Base-by-base conservation (phyloP, 2,329 filamentous ascomycete species). In the Fusarium fracticaudum region DNA sequence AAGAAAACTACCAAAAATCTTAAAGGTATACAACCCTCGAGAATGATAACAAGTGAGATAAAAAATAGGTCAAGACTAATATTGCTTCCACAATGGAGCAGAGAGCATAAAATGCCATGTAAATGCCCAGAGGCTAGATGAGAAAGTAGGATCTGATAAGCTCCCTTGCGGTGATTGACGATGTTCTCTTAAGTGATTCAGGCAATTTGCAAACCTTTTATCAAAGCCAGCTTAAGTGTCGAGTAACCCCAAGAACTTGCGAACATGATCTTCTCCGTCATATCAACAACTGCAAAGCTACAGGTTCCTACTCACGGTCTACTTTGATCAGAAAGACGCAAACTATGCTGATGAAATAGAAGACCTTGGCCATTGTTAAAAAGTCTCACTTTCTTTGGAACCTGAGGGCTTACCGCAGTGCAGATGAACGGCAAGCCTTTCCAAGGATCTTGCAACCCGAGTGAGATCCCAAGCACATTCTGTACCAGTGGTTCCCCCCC, bases 271-370 rank as follows among this genome's bases (percentile, higher is more conserved):
- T 14, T 51, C 31, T 33, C 0, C 17, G 17, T 7, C 8, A 14
- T 20, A n/a, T 50, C 29, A 11, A 18, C 10, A 17, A 3, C 13
- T 33, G 20, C 15, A 9, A 50, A 18, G 8, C 1, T 33, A 1
- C 31, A 1, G 9, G 24, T 14, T 22, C 9, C 18, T 26, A 8
- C 9, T 26, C 24, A 0, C 11, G n/a, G 0, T 37, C 8, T 22
- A 15, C 22, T 37, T 24, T 17, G 7, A 37, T 12, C 18, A 2
- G 22, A 6, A 38, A 17, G 3, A 29, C 15, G 7, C 51, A 29
- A 29, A 7, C 7, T 8, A 40, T 26, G 10, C 24, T 18, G 10
- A 54, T 29, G 3, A 18, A 8, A n/a, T 18, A 40, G 2, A 40
- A 54, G 0, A 2, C 3, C 20, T 54, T 29, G 10, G 2, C 15